phyloP scores from a whole-genome alignment of 768 basidiomycete species.

The Rhizopogon vesiculosus region DNA sequence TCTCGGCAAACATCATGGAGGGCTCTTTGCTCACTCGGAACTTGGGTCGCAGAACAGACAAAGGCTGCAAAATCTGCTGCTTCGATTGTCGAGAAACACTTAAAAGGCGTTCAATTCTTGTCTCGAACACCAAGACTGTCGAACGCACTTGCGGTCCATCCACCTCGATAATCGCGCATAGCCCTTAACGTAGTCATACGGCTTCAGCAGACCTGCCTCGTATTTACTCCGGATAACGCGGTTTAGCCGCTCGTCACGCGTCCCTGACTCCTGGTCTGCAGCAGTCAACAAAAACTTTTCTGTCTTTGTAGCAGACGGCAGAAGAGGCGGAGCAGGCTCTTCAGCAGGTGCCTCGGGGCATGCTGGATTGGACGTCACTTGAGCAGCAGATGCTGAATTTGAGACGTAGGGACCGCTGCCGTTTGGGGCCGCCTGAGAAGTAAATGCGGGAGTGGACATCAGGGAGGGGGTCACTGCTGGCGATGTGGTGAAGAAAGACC shows the following conservation, averaged over 20 bases:
- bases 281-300: conserved; percentile 91
- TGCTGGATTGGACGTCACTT: conserved; percentile 17
- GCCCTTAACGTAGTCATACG: conserved; percentile 96
- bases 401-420: conserved; percentile 11
- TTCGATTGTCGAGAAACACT: conserved; percentile 90
- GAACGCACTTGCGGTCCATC: conserved; percentile 87
- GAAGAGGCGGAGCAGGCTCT: conserved; percentile 43
- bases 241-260: conserved; percentile 83
- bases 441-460: conserved; percentile 36
- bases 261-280: conserved; percentile 90
- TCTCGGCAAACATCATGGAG: not conserved
- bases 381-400: conserved; percentile 12
- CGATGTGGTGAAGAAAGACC: conserved; percentile 69
- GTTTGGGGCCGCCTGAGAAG: conserved; percentile 7
- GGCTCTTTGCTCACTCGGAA: conserved; percentile 55
- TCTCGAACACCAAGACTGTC: not conserved
- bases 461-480: conserved; percentile 47
- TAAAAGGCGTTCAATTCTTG: not conserved
- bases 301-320: conserved; percentile 73
- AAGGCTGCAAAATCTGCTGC: conserved; percentile 85
- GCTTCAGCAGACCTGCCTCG: conserved; percentile 91
- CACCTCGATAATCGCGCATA: conserved; percentile 87
- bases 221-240: conserved; percentile 95
- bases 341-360: conserved; percentile 27
- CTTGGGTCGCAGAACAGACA: conserved; percentile 81